Base-by-base conservation (phyloP, 2,329 filamentous ascomycete species). In the Penicillium verrucosum region DNA sequence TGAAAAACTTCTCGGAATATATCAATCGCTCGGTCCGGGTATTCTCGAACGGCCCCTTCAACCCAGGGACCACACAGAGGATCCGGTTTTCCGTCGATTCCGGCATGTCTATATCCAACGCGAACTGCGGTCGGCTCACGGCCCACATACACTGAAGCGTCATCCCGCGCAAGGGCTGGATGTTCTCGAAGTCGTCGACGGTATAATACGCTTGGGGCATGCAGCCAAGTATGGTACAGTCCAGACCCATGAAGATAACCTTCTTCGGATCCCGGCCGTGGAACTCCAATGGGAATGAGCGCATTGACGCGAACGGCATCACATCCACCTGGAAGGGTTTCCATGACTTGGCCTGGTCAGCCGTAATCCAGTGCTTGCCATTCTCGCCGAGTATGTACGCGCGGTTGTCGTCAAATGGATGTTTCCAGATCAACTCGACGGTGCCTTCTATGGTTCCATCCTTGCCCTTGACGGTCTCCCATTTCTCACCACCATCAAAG, bases 71-170 rank as follows among this genome's bases (percentile, higher is more conserved):
- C 50, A 97, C 87, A 74, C 94, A 99, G 51, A 97, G 75, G 50
- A 93, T 82, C 52, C 92, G 85, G 63, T 88, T 80, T 50, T 84
- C 79, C 68, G 94, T 86, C 50, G 86, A 77, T 34, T 88, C 81
- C 1, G 82, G 76, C 52, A 87, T 76, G 58, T 88, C 88, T 71
- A 71, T 44, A 23, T 71, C 70, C 45, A 69, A 63, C 5, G 68
- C 76, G 57, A 99, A 97, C 41, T 86, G 75, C 5, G 84, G 81
- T 12, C 89, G 86, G 14, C 85, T 85, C 69, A 90, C 90, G 50
- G 94, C 93, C 91, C 93, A 99, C 72, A 88, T 85, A 73, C 94
- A 99, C 59, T 89, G 87, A 47, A 85, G 80, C 2, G 89, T 89
- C 63, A 86, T 83, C 41, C 83, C 79, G 51, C 88, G 83, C 57